Evolutionary conservation across 805 yeast genomes (phyloP), one percentile per base, ranked within the genome.

Genomic region (Soucietia sequanensis): DNA sequence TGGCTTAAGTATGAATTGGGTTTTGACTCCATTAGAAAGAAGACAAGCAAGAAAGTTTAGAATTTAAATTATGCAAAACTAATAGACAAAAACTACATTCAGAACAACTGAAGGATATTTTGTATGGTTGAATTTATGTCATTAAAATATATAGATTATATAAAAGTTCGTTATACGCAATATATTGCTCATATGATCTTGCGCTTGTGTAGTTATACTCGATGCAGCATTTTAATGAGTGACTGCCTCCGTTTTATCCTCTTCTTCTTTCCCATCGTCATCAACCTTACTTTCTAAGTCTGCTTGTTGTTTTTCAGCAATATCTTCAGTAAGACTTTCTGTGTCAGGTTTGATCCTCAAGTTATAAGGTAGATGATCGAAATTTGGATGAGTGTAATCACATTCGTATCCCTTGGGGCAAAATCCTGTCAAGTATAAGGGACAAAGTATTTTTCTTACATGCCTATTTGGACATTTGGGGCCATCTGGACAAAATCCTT

Each of bases 401-500:
- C 95, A 87, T 23, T 75, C 78, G 2, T 80, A 77, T 1, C 98
- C 98, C 50, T 79, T 73, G 1, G 96, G 97, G 62, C 98, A 91
- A 54, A 91, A 91, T 2, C 99, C 99, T 0, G 90, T 79, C 35
- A 93, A 55, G 58, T 78, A 93, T 34, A 81, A 65, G 12, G 84
- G 90, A 62, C 99, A 93, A 37, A 85, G 54, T 6, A 75, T 73
- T 48, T 81, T 81, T 40, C 89, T 69, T 6, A 86, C 75, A 54
- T 93, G 99, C 47, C 95, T 74, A 46, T 80, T 80, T 9, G 77
- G 71, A 60, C 99, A 93, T 16, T 71, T 70, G 7, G 96, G 95
- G 0, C 99, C 99, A 47, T 81, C 84, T 8, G 87, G 84, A 63
- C 99, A 93, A 56, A 88, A 93, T 0, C 99, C 99, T 48, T 76